phyloP scores from a whole-genome alignment of 2,329 filamentous ascomycete species.

The Volutella citrinella region DNA sequence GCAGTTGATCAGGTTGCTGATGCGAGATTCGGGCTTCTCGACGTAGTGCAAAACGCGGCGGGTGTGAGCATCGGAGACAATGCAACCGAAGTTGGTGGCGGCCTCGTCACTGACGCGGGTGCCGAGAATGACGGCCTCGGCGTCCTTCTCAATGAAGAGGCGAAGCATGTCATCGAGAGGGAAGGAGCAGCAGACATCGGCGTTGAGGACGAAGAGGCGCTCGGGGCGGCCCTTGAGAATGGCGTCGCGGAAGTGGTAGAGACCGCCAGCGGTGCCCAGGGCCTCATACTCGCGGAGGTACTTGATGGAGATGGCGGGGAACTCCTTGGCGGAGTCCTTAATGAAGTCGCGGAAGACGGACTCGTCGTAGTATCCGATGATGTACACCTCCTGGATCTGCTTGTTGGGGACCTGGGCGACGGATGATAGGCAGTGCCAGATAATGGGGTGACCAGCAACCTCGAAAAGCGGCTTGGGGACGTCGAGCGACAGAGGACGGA shows the following conservation, averaged over 20 bases:
- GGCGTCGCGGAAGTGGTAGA: conserved; percentile 98
- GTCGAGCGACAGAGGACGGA: conserved; percentile 91
- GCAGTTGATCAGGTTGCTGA: conserved; percentile 98
- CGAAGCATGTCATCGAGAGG: conserved; percentile 93
- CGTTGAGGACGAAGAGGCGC: conserved; percentile 95
- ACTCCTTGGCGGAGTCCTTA: conserved; percentile 81
- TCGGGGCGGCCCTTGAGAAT: conserved; percentile 95
- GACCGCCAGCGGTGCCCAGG: conserved; percentile 88
- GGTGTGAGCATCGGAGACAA: conserved; percentile 90
- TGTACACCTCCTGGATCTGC: conserved; percentile 86
- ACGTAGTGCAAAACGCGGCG: conserved; percentile 98
- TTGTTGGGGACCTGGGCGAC: conserved; percentile 81
- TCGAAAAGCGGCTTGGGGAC: conserved; percentile 98
- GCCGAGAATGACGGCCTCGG: conserved; percentile 93
- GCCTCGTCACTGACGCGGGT: conserved; percentile 89
- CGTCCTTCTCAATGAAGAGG: conserved; percentile 90
- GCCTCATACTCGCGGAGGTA: conserved; percentile 98
- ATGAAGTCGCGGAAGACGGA: conserved; percentile 96
- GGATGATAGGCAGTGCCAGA: conserved; percentile 94
- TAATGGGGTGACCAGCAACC: conserved; percentile 95
- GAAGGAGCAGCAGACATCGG: conserved; percentile 98
- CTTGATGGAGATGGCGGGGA: conserved; percentile 80
- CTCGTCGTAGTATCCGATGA: conserved; percentile 99
- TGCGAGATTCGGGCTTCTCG: conserved; percentile 96
- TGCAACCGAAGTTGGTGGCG: conserved; percentile 95